Base-by-base conservation (phyloP, 352 stramenopile species). In the Globisporangium cystogenes region DNA sequence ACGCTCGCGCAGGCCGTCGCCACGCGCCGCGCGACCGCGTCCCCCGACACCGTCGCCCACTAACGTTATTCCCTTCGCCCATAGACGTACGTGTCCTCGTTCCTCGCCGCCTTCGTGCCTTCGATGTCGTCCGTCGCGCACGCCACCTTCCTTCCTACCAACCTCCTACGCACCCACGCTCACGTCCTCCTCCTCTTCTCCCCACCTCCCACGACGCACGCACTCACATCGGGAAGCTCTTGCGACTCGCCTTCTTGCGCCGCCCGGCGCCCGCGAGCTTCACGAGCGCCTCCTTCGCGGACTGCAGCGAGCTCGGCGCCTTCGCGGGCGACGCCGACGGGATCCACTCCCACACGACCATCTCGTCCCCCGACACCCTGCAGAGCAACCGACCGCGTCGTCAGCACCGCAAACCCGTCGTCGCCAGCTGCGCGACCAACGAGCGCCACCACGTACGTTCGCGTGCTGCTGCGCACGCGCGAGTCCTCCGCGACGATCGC, bases 261-360 rank as follows among this genome's bases (percentile, higher is more conserved):
- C 35, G 40, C 26, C 26, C 26, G 16, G 27, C 39, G n/a, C 20
- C 51, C 40, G 51, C 42, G 27, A 49, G 52, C 36, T 51, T 58
- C 33, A 40, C 23, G 18, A 58, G 52, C 35, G 52, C 52, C 10
- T 58, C 29, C 21, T 58, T 58, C 12, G 52, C 52, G 1, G 43
- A 20, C 10, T 51, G 29, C 11, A 58, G 52, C 23, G 52, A 47
- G 23, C 59, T 70, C n/a, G 51, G 39, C 4, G n/a, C 31, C 24
- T 65, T 53, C 36, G 53, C 48, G 29, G 68, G 68, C 26, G 74
- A 79, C 16, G 60, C 65, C 26, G 71, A 76, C 23, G 71, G 74
- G 27, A 74, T 69, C 78, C 78, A 89, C 57, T 87, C 74, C 67
- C 74, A 80, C 41, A 80, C 75, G 12, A 80, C 48, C 56, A 82